Evolutionary conservation across 1,139 yeast species (phyloP), one percentile per base, ranked within the genome.

Genomic region (Arxiozyma slooffiae): DNA sequence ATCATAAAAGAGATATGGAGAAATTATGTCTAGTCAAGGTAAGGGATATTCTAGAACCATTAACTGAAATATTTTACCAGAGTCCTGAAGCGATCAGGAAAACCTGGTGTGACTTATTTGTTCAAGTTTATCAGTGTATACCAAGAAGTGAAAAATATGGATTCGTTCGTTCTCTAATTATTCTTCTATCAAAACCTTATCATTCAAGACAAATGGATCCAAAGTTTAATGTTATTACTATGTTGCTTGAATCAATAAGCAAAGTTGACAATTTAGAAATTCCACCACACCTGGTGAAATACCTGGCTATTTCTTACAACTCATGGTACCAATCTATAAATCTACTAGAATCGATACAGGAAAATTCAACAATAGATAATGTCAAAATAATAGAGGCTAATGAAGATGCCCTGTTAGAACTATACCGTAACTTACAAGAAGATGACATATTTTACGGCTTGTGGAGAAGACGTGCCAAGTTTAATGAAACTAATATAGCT

Each of bases 401-500:
- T 46, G 82, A 85, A 57, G 98, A 94, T 70, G 97, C 98, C 0
- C 71, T 92, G 50, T 81, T 90, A 26, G 97, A 92, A 67, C 72
- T 90, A 66, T 92, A 90, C 63, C 85, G 97, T 2, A 80, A 85
- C 2, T 70, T 94, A 53, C 94, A 88, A 60, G 98, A 94, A 63
- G 95, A 87, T 52, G 98, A 94, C 61, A 86, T 90, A 92, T 94
- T 92, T 64, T 92, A 94, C 64, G 99, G 99, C 4, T 74, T 89
- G 55, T 94, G 99, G 98, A 80, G 97, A 68, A 78, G 97, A 66
- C 78, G 97, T 53, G 96, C 97, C 7, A 90, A 89, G 67, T 94
- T 90, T 62, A 78, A 85, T 4, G 97, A 92, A 66, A 94, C 98
- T 0, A 87, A 86, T 53, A 80, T 94, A 48, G 98, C 97, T 0